Conservation (phyloP, 2,329 filamentous ascomycete genomes). For the Aureobasidium sp. region DNA sequence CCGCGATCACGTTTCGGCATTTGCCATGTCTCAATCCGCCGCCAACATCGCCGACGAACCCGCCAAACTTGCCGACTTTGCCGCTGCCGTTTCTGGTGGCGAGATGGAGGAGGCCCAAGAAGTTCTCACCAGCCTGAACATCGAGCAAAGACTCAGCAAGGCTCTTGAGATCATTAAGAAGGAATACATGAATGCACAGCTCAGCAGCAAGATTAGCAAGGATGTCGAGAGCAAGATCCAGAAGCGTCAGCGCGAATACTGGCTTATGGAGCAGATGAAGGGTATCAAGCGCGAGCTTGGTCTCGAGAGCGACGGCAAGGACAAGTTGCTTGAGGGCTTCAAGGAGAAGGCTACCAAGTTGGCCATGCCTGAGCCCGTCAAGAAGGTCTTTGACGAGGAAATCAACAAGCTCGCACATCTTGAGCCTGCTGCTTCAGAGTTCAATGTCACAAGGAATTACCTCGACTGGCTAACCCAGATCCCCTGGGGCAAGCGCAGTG, state of each 20-base stretch:
- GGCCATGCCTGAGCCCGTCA: conserved; percentile 93
- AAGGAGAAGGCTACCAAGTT: conserved; percentile 90
- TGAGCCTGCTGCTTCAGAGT: conserved; percentile 92
- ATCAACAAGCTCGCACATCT: conserved; percentile 94
- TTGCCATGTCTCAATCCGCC: conserved; percentile 89
- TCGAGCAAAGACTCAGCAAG: conserved; percentile 88
- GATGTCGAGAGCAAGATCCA: conserved; percentile 97
- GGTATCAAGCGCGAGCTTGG: conserved; percentile 92
- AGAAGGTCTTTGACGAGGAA: conserved; percentile 97
- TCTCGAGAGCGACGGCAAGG: conserved; percentile 95
- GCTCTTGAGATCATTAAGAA: conserved; percentile 91
- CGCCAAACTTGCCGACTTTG: conserved; percentile 92
- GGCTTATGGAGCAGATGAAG: conserved; percentile 99
- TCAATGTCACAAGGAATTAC: conserved; percentile 97
- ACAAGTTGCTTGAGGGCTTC: conserved; percentile 96
- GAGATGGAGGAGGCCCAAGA: conserved; percentile 90
- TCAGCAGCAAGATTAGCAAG: conserved; percentile 95
- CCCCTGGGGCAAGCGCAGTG: conserved; percentile 90
- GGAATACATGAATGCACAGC: conserved; percentile 94
- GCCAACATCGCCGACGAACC: conserved; percentile 94
- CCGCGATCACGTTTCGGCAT: conserved; percentile 93
- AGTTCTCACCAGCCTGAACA: conserved; percentile 78
- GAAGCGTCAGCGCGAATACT: conserved; percentile 95
- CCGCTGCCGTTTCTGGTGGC: conserved; percentile 90
- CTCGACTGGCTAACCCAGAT: conserved; percentile 98